These are phyloP conservation scores for Pogostemon cablin DNA, from an alignment of 257 asterid genomes.

Conservation along the genomic window DNA sequence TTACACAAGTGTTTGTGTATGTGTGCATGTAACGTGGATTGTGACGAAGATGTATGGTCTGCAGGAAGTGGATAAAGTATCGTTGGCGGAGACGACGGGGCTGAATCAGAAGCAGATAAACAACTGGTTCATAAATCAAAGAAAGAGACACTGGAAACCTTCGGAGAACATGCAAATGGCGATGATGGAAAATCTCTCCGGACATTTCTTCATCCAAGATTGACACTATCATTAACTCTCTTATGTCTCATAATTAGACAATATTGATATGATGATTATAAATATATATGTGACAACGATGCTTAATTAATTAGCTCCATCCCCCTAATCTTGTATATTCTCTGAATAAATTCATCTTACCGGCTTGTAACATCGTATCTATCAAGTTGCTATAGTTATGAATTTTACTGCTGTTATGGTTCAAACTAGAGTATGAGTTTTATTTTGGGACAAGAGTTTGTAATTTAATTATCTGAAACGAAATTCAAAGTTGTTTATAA, in stretches of 20 bases:
- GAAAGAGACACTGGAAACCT: slow-evolving; percentile 97
- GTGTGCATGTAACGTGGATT: no score
- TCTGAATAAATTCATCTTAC: background rate
- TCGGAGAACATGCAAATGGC: slow-evolving; percentile 92
- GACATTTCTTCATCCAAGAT: slow-evolving; percentile 59
- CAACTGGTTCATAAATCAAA: slow-evolving; percentile 95
- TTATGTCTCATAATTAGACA: slow-evolving; percentile 13
- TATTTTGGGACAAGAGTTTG: no score
- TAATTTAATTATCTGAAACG: no score
- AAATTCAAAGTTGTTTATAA: no score
- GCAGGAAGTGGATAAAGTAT: slow-evolving; percentile 79
- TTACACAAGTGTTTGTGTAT: background rate
- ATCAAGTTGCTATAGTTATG: no score
- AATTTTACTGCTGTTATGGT: no score
- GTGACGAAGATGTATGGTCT: background rate
- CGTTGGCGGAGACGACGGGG: slow-evolving; percentile 78
- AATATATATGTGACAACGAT: background rate
- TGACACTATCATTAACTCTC: slow-evolving; percentile 11
- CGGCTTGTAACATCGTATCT: background rate
- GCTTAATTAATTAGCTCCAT: background rate
- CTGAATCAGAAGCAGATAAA: slow-evolving; percentile 91
- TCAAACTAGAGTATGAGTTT: no score
- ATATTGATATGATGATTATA: background rate
- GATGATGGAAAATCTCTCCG: slow-evolving; percentile 74
- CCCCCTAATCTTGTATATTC: slow-evolving; percentile 24